These are phyloP conservation scores for Cyclotella baltica DNA, from an alignment of 108 stramenopile genomes.

Conservation along the genomic window DNA sequence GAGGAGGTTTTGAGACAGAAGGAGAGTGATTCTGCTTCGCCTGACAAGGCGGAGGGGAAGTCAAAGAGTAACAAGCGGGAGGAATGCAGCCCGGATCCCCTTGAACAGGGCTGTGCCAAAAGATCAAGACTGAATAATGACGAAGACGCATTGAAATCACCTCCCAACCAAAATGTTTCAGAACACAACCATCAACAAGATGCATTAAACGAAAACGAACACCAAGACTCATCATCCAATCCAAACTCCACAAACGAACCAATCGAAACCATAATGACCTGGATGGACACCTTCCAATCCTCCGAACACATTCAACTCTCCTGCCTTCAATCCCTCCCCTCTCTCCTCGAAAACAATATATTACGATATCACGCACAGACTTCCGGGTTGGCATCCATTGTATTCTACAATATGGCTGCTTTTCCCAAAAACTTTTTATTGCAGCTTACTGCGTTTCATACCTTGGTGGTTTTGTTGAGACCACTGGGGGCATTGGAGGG, in stretches of 20 bases:
- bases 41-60: too few relatives aligned
- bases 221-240: background rate
- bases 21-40: too few relatives aligned
- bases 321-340: conserved; percentile 46
- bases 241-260: background rate
- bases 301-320: conserved; percentile 22
- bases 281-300: conserved; percentile 49
- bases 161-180: background rate
- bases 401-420: conserved; percentile 36
- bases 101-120: background rate
- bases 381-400: conserved; percentile 37
- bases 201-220: too few relatives aligned
- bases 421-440: conserved; percentile 32
- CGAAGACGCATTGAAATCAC: background rate
- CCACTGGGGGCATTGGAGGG: conserved; percentile 61
- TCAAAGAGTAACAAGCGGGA: background rate
- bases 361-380: conserved; percentile 26
- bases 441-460: conserved; percentile 52
- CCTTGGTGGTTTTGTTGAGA: conserved; percentile 55
- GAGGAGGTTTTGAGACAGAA: background rate
- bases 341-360: conserved; percentile 32
- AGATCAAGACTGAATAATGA: background rate
- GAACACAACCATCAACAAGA: background rate
- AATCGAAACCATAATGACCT: conserved; percentile 29
- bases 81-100: background rate